phyloP scores from a whole-genome alignment of 305 asterid genomes.

The Fraxinus dipetala region DNA sequence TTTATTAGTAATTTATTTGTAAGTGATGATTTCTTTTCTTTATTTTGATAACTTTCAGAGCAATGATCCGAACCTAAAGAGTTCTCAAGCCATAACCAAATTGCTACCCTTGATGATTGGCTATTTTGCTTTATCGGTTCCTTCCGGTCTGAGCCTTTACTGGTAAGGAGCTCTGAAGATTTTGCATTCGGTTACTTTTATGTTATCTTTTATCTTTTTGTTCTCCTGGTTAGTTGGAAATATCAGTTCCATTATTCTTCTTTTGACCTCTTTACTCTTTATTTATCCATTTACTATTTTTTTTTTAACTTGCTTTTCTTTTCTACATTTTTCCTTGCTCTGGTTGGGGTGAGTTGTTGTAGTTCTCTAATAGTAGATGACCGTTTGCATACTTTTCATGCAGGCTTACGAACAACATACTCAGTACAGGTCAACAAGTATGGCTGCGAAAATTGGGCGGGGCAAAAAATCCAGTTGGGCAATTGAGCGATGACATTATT shows the following conservation, averaged over 20 bases:
- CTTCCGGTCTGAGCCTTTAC: slow-evolving; percentile 94
- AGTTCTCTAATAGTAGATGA: neutral
- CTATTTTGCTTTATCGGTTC: slow-evolving; percentile 89
- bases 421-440: slow-evolving; percentile 84
- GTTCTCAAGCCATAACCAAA: slow-evolving; percentile 79
- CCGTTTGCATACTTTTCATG: slow-evolving; percentile 14
- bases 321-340: neutral
- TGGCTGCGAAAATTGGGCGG: slow-evolving; percentile 95
- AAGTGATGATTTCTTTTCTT: slow-evolving; percentile 4
- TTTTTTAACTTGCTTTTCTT: neutral
- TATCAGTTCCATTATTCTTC: neutral
- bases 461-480: slow-evolving; percentile 55
- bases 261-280: neutral
- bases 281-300: neutral
- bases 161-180: slow-evolving; percentile 51
- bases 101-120: slow-evolving; percentile 93
- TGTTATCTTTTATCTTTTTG: neutral
- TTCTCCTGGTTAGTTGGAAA: neutral
- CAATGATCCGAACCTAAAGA: slow-evolving; percentile 85
- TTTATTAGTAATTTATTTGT: slow-evolving; percentile 4
- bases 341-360: neutral
- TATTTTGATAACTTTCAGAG: slow-evolving; percentile 49
- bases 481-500: slow-evolving; percentile 42
- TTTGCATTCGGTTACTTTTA: neutral
- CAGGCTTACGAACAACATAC: slow-evolving; percentile 94